Evolutionary conservation across 345 rosid genomes (phyloP), one percentile per base, ranked within the genome.

Genomic region (Euphorbia lathyris): DNA sequence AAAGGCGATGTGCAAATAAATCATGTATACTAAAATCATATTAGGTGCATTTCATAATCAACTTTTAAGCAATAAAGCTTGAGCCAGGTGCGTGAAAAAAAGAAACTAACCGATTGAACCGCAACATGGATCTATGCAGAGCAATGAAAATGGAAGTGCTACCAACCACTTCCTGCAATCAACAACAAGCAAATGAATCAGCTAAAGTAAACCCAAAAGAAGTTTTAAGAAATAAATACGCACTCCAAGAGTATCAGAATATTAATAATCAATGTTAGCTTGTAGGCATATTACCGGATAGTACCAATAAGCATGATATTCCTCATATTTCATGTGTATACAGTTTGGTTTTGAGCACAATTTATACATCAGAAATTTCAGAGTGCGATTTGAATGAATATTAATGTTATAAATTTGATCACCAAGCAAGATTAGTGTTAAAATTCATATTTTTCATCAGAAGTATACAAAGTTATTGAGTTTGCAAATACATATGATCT

Each of bases 101-200:
- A 71, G 42, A 19, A 66, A 85, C 96, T 75, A 67, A 95, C 99
- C 97, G 97, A 22, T 83, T 74, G 74, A 86, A 88, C 71, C 72
- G 83, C 72, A 90, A 63, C 97, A 95, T 92, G 74, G 99, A 92
- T 67, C 87, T 87, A 65, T 85, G 91, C 81, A 95, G 69, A 60
- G 94, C 91, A 82, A 92, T 70, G 78, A 95, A 95, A 73, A 85
- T 76, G 73, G 84, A 69, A 58, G 91, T 87, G 86, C 97, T 95
- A 63, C 99, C 99, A 75, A 86, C 69, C 72, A 91, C 88, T 87
- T 92, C 99, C 99, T 95, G 87, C 75, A 67, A 72, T 53, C 22
- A 14, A 77, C 58, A 57, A 77, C 56, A 47, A 64, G 58, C 34
- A 48, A 68, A 63, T 55, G 14, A 74, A 23, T 43, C 55, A 76